Base-by-base conservation (phyloP, 208 protist genomes). In the Endotrypanum monterogeii region DNA sequence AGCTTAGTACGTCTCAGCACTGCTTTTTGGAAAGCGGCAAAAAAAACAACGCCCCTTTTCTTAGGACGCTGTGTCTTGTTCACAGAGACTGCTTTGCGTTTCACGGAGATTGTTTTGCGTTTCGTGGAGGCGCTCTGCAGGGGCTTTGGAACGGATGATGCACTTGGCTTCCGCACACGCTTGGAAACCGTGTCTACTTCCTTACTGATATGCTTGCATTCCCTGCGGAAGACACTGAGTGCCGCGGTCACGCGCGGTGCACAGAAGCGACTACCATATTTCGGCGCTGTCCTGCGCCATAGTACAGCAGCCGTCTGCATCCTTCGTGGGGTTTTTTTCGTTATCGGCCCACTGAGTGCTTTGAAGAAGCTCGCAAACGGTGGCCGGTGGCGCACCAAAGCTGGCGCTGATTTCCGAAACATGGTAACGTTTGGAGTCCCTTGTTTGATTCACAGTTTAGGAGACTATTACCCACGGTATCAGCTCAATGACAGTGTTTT, bases 351-450 rank as follows among this genome's bases (percentile, higher is more conserved):
- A 28, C 37, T 32, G 20, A 83, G 57, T 5, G 73, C 73, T 30
- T 75, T 75, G 73, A 57, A 83, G 41, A 83, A 83, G 62, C 58
- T 61, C 39, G 79, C 41, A 58, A 83, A 83, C 54, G 73, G 73
- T 58, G 79, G 73, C 79, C 46, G 61, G 39, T 56, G 50, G 32
- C 62, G 48, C 57, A 65, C 69, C 68, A 83, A 71, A 30, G 54
- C 60, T 56, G 39, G 39, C 28, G 76, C 35, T 20, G 79, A 79
- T 58, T 69, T 69, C 50, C 68, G 65, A 18, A 83, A 76, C 79
- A 83, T 83, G 12, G 16, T 54, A 46, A 12, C 52, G 16, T 28
- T 56, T 56, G 18, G 0, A 28, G 18, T 56, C 9, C 23, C n/a
- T 12, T 12, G 16, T 56, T 48, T 65, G 2, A 1, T 30, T 30